Conservation (phyloP, 208 protist species). For the Leishmania braziliensis region DNA sequence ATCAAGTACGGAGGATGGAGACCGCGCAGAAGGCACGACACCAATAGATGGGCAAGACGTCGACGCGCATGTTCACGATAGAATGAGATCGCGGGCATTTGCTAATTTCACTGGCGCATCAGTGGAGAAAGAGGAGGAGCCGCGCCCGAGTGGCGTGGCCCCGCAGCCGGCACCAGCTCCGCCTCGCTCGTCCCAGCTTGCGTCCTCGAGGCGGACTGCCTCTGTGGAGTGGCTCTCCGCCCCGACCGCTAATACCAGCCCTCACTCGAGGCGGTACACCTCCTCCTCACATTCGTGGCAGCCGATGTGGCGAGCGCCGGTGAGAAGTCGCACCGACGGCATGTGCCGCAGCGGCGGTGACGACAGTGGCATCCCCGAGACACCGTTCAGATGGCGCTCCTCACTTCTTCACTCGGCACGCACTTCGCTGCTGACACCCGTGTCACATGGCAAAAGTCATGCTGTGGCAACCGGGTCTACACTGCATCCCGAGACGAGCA, state of each 20-base stretch:
- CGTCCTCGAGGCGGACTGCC: background rate
- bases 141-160: conserved; percentile 14
- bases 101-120: background rate
- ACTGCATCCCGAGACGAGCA: background rate
- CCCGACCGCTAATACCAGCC: background rate
- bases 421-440: background rate
- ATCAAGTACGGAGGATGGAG: background rate
- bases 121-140: conserved; percentile 16
- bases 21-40: background rate
- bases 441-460: background rate
- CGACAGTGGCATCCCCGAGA: background rate
- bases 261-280: background rate
- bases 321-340: background rate
- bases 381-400: background rate
- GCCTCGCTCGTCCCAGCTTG: background rate
- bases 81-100: background rate
- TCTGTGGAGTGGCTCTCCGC: background rate
- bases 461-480: background rate
- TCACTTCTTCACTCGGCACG: background rate
- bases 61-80: background rate
- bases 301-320: background rate
- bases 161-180: conserved; percentile 22
- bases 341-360: background rate
- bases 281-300: background rate
- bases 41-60: background rate